Base-by-base conservation (phyloP, 2,329 filamentous ascomycete genomes). In the Fusarium sp. region DNA sequence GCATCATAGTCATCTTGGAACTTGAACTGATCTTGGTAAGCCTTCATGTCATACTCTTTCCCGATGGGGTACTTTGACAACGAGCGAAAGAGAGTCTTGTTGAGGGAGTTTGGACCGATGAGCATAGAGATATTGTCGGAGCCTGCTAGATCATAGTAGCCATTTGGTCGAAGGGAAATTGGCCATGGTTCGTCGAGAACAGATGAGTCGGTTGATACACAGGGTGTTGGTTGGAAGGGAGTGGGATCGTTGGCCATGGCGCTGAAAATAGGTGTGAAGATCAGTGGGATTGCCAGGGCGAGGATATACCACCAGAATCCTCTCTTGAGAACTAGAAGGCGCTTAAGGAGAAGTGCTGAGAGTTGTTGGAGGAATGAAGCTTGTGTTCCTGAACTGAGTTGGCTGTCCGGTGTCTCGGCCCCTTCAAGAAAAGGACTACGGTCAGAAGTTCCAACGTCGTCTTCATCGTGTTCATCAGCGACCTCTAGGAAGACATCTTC, bases 401-500 rank as follows among this genome's bases (percentile, higher is more conserved):
- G 39, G 8, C 10, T 22, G 3, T 58, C 24, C 0, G 17, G 28
- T 26, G 20, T 32, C 4, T 39, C 30, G 1, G 11, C 5, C 5
- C 17, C 47, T 42, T 32, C 42, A 22, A 38, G 18, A 18, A 30
- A 44, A 20, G 42, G 63, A 30, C 20, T 62, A 24, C 28, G n/a
- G 20, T 60, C 57, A 26, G 47, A 55, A 22, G 8, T 26, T 34
- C 47, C 47, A 12, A 24, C 12, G 0, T 59, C 60, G 3, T 59
- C 52, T 8, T 36, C 24, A 20, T 52, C 44, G 13, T 32, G 28
- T 17, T 69, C 59, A n/a, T 60, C 59, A 4, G 66, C 66, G 24
- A 70, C 52, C 22, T 65, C 52, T 6, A 70, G 54, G 26, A 70
- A 70, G 9, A 70, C 68, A 38, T 69, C 59, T 38, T 70, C 66